Evolutionary conservation across 176 grass and related monocot genomes (phyloP).

Genomic region (bread wheat (Triticum aestivum)): IWGSC_CS_RefSeq_v2.1 NC_057805.1:22319345-22319844

Average conservation of each 20-base stretch:
- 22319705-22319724: neutral
- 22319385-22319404: neutral
- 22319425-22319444: neutral
- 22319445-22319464: constrained; percentile 4
- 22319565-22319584: constrained; percentile 12
- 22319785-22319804: constrained; percentile 24
- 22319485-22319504: constrained; percentile 84
- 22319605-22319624: constrained; percentile 11
- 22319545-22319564: constrained; percentile 82
- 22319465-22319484: constrained; percentile 68
- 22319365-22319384: neutral
- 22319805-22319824: constrained; percentile 60
- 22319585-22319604: constrained; percentile 10
- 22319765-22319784: constrained; percentile 9
- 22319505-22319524: constrained; percentile 98
- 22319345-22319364: neutral
- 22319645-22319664: neutral
- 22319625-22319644: constrained; percentile 12
- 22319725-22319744: neutral
- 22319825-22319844: constrained; percentile 99
- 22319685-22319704: neutral
- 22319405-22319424: neutral
- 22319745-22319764: neutral
- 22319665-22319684: neutral
- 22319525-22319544: constrained; percentile 72